A percentile compares a stretch with the other conserved stretches of the same genome.
Conservation (phyloP, 169 alveolate species). For the Miamiensis avidus region DNA sequence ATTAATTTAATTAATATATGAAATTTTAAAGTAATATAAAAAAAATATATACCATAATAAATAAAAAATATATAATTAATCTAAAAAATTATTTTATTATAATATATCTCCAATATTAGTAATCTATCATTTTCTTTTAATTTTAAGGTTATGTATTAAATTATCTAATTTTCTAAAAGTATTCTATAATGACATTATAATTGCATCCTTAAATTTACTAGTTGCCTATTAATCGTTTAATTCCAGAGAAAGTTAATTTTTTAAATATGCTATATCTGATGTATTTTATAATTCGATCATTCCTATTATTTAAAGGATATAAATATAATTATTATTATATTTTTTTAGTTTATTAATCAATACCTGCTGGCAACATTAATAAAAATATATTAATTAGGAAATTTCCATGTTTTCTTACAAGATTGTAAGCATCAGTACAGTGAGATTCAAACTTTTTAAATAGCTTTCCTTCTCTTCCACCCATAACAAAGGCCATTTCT, state of each 20-base stretch:
- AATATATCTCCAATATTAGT: no score
- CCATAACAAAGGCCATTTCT: slow-evolving; percentile 80
- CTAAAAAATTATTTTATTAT: no score
- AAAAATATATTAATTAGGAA: slow-evolving; percentile 71
- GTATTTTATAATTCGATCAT: slow-evolving; percentile 60
- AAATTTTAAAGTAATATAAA: no score
- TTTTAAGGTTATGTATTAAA: slow-evolving; percentile 18
- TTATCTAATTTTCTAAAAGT: slow-evolving; percentile 29
- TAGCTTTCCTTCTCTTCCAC: slow-evolving; percentile 60
- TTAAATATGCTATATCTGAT: slow-evolving; percentile 52
- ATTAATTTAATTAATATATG: no score
- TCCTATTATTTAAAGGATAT: not conserved
- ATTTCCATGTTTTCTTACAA: slow-evolving; percentile 76
- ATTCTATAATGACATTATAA: slow-evolving; percentile 1
- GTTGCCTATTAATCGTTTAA: slow-evolving; percentile 39
- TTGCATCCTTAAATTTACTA: slow-evolving; percentile 37
- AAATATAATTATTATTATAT: not conserved
- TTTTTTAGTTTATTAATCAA: slow-evolving; percentile 34
- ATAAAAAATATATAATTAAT: no score
- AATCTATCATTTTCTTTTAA: not conserved
- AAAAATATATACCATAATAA: no score
- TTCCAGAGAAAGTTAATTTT: slow-evolving; percentile 40
- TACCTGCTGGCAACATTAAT: slow-evolving; percentile 78
- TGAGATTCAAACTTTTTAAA: slow-evolving; percentile 66
- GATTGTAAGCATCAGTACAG: slow-evolving; percentile 76